Evolutionary conservation across 495 filamentous ascomycete species (phyloP).

Genomic region (Penicillium coffeae): DNA sequence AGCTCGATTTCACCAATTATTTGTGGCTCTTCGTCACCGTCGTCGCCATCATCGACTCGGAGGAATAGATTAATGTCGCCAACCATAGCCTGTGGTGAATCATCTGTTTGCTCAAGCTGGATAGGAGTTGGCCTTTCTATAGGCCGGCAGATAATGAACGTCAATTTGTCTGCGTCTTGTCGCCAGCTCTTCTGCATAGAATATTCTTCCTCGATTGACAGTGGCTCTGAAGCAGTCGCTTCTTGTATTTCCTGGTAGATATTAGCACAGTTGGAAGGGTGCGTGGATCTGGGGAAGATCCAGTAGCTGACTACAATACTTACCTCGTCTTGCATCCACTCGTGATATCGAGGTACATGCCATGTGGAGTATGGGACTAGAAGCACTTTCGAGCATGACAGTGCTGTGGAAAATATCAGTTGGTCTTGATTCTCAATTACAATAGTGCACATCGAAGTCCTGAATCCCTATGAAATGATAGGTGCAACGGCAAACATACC

Average conservation of each 20-base stretch:
- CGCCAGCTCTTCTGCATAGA: constrained; percentile 83
- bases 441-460: background rate
- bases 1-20: constrained; percentile 77
- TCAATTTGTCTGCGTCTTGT: constrained; percentile 55
- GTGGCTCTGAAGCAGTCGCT: constrained; percentile 78
- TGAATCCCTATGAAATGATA: background rate
- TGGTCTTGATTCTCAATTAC: background rate
- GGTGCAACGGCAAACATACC: constrained; percentile 28
- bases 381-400: constrained; percentile 61
- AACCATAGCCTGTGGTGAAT: constrained; percentile 59
- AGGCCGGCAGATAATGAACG: constrained; percentile 42
- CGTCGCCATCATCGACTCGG: constrained; percentile 44
- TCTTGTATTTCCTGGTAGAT: constrained; percentile 64
- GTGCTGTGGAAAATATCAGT: constrained; percentile 41
- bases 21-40: constrained; percentile 33
- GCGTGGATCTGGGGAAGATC: background rate
- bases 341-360: constrained; percentile 79
- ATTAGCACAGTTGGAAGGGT: constrained; percentile 1
- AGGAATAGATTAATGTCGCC: constrained; percentile 90
- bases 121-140: constrained; percentile 1
- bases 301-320: constrained; percentile 1
- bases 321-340: constrained; percentile 89
- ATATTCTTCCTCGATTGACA: constrained; percentile 76
- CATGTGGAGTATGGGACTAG: constrained; percentile 79
- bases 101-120: constrained; percentile 37